phyloP scores from a whole-genome alignment of 78 protist genomes.

The Andalucia godoyi region DNA sequence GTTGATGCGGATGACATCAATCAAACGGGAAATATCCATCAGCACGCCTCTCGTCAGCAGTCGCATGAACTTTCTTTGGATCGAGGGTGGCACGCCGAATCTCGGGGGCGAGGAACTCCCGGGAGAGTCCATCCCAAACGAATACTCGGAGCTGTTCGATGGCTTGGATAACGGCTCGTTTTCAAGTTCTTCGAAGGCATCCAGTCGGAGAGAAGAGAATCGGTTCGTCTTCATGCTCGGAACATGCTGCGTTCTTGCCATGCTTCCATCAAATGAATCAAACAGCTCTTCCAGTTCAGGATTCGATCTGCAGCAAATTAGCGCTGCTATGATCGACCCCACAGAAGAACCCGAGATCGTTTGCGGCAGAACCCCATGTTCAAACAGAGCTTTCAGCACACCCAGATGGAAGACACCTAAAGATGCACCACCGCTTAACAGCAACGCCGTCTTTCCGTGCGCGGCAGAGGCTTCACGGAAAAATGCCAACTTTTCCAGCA shows the following conservation, averaged over 20 bases:
- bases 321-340: slow-evolving; percentile 38
- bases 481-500: no score
- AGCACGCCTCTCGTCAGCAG: slow-evolving; percentile 15
- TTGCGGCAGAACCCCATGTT: slow-evolving; percentile 35
- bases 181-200: slow-evolving; percentile 14
- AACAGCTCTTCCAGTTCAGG: slow-evolving; percentile 20
- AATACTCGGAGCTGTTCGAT: no score
- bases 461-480: no score
- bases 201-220: not conserved
- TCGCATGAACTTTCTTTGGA: not conserved
- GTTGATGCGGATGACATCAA: slow-evolving; percentile 6
- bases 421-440: slow-evolving; percentile 49
- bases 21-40: slow-evolving; percentile 37
- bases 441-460: slow-evolving; percentile 53
- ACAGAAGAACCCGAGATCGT: slow-evolving; percentile 34
- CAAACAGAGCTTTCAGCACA: slow-evolving; percentile 37
- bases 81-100: not conserved
- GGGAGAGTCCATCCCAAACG: not conserved
- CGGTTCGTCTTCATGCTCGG: no score
- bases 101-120: not conserved
- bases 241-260: no score
- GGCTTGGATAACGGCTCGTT: no score
- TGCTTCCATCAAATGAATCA: not conserved
- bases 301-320: slow-evolving; percentile 13
- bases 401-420: slow-evolving; percentile 53